phyloP scores from a whole-genome alignment of 2,329 filamentous ascomycete species.

The Neurospora crassa region DNA sequence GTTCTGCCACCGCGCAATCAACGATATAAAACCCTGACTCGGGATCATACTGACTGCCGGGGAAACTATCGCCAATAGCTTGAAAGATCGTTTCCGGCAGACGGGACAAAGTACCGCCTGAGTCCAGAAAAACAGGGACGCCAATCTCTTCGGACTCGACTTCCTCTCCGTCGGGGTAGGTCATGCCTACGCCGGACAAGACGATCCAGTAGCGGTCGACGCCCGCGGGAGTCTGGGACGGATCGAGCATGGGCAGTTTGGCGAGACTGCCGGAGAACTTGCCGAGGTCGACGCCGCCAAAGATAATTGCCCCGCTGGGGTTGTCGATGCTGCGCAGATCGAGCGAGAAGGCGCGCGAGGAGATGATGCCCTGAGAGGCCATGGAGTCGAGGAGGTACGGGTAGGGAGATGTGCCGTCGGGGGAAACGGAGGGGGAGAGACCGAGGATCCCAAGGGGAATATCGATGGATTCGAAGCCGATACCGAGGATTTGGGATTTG shows the following conservation, averaged over 20 bases:
- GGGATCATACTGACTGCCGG: conserved; percentile 26
- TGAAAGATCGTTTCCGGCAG: conserved; percentile 34
- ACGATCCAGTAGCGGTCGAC: conserved; percentile 27
- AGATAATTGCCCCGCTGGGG: conserved; percentile 39
- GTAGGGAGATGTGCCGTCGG: conserved; percentile 27
- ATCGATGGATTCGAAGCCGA: conserved; percentile 34
- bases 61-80: conserved; percentile 34
- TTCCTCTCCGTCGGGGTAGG: conserved; percentile 12
- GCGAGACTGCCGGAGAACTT: conserved; percentile 40
- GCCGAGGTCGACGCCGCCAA: conserved; percentile 42
- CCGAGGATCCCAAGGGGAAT: conserved; percentile 44
- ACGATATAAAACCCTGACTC: conserved; percentile 34
- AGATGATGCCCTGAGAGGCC: conserved; percentile 35
- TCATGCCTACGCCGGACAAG: conserved; percentile 20
- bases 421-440: conserved; percentile 36
- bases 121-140: conserved; percentile 33
- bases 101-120: conserved; percentile 39
- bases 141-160: conserved; percentile 14
- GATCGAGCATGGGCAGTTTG: conserved; percentile 31
- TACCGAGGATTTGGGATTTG: conserved; percentile 39
- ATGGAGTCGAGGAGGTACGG: conserved; percentile 44
- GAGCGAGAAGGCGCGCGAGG: conserved; percentile 40
- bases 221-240: conserved; percentile 10
- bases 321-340: conserved; percentile 37
- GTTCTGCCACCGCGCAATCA: conserved; percentile 29